These are phyloP conservation scores for Wickerhamomyces rabaulensis DNA, from an alignment of 805 yeast species.

Conservation along the genomic window DNA sequence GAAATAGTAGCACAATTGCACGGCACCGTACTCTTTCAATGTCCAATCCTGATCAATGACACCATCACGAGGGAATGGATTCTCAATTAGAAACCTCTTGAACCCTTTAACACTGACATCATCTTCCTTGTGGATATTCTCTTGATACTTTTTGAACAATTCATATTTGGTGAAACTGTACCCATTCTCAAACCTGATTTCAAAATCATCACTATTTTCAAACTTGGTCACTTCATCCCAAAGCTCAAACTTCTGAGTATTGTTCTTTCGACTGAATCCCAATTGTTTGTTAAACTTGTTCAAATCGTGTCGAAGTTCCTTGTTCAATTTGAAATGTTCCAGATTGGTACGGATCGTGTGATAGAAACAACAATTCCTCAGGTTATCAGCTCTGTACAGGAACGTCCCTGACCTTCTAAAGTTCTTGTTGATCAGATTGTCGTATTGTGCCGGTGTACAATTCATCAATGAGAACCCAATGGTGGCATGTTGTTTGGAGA, in stretches of 20 bases:
- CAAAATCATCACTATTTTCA: slow-evolving; percentile 20
- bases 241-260: slow-evolving; percentile 24
- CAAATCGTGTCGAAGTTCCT: slow-evolving; percentile 62
- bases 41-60: background rate
- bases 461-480: slow-evolving; percentile 36
- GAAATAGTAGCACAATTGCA: slow-evolving; percentile 73
- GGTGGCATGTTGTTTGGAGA: slow-evolving; percentile 20
- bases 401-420: slow-evolving; percentile 75
- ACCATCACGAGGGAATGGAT: slow-evolving; percentile 44
- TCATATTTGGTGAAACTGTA: slow-evolving; percentile 47
- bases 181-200: slow-evolving; percentile 46
- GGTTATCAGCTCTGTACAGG: slow-evolving; percentile 59
- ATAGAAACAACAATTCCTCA: slow-evolving; percentile 72
- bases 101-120: slow-evolving; percentile 47
- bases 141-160: slow-evolving; percentile 65
- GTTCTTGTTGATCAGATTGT: slow-evolving; percentile 62
- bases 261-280: slow-evolving; percentile 3
- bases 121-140: slow-evolving; percentile 59
- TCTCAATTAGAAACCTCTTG: slow-evolving; percentile 59
- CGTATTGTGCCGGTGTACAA: slow-evolving; percentile 53
- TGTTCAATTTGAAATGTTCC: slow-evolving; percentile 40
- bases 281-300: slow-evolving; percentile 44
- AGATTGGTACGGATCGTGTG: slow-evolving; percentile 69
- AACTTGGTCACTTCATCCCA: slow-evolving; percentile 28
- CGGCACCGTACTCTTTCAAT: slow-evolving; percentile 43